Evolutionary conservation across 345 rosid species (phyloP), one percentile per base, ranked within the genome.

Genomic region (Sisymbrium irio): DNA sequence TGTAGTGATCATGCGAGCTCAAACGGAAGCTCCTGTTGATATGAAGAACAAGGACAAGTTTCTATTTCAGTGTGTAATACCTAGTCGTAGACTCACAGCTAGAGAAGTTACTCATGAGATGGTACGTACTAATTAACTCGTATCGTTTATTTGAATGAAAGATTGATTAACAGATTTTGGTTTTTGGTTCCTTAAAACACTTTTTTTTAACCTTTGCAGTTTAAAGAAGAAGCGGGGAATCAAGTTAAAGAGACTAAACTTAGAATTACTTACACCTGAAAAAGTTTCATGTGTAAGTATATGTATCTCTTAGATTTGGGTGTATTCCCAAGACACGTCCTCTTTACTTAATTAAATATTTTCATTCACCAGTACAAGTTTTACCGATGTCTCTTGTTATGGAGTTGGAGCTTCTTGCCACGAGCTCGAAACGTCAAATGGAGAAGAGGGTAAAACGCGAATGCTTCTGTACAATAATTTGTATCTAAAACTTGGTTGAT

Each of bases 1-100:
- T 46, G 0, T 76, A 90, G 98, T 93, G 69, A 86, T 93, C 18
- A 90, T 90, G 98, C 97, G 90, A 85, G 93, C 96, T 27, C 98
- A 80, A 37, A 90, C 83, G 72, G 98, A 93, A 80, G 71, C 82
- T 32, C 97, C 95, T 10, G 67, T 71, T 11, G 96, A 90, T 65
- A 76, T 89, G 96, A 92, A 85, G 47, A 87, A 91, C 82, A 85
- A 82, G 85, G 98, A 90, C 77, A 93, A 93, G 72, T 88, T 93
- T 75, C 82, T 93, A 25, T 77, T 93, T 50, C 97, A 85, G 79
- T 86, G 92, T 49, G 86, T 84, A 20, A 73, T 72, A 47, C 90
- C 83, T 36, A 76, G 76, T 46, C 83, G 81, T 80, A 88, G 92
- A 33, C 49, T 83, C 55, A 85, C 87, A 1, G 18, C 83, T 6